Percentiles rank a stretch among this genome's conserved stretches.
These are phyloP conservation scores for Candida ipomoeae DNA, from an alignment of 805 yeast species.

Conservation along the genomic window DNA sequence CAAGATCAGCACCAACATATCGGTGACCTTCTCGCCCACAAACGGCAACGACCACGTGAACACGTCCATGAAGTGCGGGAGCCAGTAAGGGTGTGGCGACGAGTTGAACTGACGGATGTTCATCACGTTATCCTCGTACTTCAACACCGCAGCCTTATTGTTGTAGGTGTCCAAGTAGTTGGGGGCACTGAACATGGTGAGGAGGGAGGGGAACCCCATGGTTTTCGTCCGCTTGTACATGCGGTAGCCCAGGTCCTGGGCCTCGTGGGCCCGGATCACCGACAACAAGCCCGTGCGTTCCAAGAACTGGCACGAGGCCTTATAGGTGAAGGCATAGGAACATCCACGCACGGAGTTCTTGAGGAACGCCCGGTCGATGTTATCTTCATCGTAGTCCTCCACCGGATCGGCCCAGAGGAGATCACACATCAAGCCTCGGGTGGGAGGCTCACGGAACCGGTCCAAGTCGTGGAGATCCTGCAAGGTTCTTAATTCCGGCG, in stretches of 20 bases:
- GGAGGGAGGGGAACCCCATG: constrained; percentile 83
- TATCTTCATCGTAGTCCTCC: constrained; percentile 71
- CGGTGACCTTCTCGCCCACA: constrained; percentile 94
- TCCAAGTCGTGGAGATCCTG: constrained; percentile 66
- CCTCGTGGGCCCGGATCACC: constrained; percentile 95
- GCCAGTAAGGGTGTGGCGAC: constrained; percentile 94
- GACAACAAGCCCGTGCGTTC: constrained; percentile 73
- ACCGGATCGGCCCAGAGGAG: constrained; percentile 94
- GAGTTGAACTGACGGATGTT: constrained; percentile 91
- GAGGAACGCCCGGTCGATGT: constrained; percentile 45
- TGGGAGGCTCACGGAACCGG: constrained; percentile 90
- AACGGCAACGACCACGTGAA: constrained; percentile 97
- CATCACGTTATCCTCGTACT: constrained; percentile 88
- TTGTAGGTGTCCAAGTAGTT: constrained; percentile 89
- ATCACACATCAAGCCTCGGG: constrained; percentile 91
- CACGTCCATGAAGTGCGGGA: constrained; percentile 95
- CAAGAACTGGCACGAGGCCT: constrained; percentile 75
- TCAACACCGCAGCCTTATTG: constrained; percentile 91
- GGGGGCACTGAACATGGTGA: constrained; percentile 94
- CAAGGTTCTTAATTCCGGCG: constrained; percentile 72
- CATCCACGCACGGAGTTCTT: constrained; percentile 84
- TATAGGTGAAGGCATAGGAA: constrained; percentile 82
- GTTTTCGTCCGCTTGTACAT: constrained; percentile 84
- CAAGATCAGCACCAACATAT: constrained; percentile 82
- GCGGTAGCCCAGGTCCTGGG: constrained; percentile 95